Conservation (phyloP, 345 rosid genomes). For the Sapria himalayana region DNA sequence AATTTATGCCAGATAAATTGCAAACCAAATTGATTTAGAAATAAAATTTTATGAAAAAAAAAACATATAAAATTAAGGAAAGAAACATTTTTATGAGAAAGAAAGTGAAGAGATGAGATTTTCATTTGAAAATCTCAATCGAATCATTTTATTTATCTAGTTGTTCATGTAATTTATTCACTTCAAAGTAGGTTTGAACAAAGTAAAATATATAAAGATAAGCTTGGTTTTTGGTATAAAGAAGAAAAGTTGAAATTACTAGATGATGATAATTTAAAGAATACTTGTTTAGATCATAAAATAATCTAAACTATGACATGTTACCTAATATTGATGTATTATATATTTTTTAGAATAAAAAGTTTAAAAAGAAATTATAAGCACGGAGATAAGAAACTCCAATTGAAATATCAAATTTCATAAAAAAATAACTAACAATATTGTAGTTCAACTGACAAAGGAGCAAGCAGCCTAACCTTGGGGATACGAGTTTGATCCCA, state of each 20-base stretch:
- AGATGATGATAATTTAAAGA: not conserved
- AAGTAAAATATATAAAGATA: not conserved
- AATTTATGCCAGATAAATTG: not conserved
- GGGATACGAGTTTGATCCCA: too few relatives aligned
- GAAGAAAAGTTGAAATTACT: not conserved
- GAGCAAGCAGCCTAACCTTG: too few relatives aligned
- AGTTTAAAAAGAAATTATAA: not conserved
- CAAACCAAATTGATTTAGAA: not conserved
- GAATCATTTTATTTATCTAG: not conserved
- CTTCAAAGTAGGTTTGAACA: not conserved
- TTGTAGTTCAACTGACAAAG: too few relatives aligned
- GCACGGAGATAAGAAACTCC: not conserved
- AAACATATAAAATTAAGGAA: not conserved
- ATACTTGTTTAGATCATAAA: not conserved
- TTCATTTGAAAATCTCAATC: too few relatives aligned
- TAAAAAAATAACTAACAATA: too few relatives aligned
- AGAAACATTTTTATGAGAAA: not conserved
- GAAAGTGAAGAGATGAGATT: not conserved
- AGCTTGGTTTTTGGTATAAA: not conserved
- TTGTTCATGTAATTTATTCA: not conserved
- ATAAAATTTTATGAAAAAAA: not conserved
- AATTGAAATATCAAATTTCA: not conserved
- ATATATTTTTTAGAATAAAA: not conserved
- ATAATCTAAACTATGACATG: not conserved
- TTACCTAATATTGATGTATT: not conserved